Base-by-base conservation (phyloP, 345 rosid genomes). In the Lenwebbia sp. region DNA sequence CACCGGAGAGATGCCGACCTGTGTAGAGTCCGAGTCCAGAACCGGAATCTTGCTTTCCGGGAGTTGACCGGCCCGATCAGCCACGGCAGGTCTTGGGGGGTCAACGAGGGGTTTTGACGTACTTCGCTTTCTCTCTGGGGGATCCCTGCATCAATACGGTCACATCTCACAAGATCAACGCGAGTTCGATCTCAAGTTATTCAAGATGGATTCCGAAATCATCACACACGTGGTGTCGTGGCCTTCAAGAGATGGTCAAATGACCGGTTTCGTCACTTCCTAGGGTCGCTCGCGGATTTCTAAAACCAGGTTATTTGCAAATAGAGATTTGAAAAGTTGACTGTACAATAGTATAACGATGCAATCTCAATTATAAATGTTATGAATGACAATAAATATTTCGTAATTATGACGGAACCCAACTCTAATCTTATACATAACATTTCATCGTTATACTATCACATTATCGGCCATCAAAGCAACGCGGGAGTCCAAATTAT, bases 81-180 rank as follows among this genome's bases (percentile, higher is more conserved):
- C 99, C 99, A 96, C 10, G 96, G 93, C 70, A 95, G 93, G 85
- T 94, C 96, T n/a, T 90, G 92, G 30, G 94, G 82, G 6, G 92
- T 90, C 28, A 95, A 86, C 50, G 87, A 54, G 1, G 93, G 91
- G 47, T 70, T 19, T 21, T 28, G 89, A 75, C 40, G 84, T 81
- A 26, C 82, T 13, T 82, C 84, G 41, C 28, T 54, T 88, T 86
- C 95, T n/a, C 26, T 74, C n/a, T 58, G 89, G 17, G 96, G 96
- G 81, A 81, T 88, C 13, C 97, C 97, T 95, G 90, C 85, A 83
- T 70, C 47, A 37, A 70, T 44, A 44, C 19, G 81, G 26, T 70
- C 47, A 70, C 81, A 37, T 21, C 13, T 33, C 76, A 15, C 76
- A 65, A 65, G 37, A 30, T 65, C 13, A 21, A 33, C 21, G 17